phyloP scores from a whole-genome alignment of 1,284 basidiomycete species.

The Coniferiporia sulphurascens region DNA sequence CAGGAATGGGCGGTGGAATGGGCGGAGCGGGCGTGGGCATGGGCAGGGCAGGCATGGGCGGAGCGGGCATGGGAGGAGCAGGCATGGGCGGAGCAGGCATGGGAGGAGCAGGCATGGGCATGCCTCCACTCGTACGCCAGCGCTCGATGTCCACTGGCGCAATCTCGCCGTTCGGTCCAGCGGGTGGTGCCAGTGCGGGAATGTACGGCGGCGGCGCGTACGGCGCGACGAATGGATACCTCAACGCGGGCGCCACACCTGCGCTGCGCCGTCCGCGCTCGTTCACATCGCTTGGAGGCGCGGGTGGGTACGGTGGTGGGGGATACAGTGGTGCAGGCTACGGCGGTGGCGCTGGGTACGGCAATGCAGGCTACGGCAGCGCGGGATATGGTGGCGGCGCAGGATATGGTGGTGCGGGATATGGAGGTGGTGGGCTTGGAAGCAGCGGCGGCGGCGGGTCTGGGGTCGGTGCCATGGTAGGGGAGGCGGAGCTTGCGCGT shows the following conservation, averaged over 20 bases:
- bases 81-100: too few relatives aligned
- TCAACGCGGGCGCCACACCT: neutral
- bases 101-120: too few relatives aligned
- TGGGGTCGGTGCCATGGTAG: neutral
- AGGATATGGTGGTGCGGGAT: neutral
- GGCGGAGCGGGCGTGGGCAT: too few relatives aligned
- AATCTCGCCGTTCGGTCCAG: too few relatives aligned
- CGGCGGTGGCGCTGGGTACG: neutral
- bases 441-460: neutral
- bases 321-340: neutral
- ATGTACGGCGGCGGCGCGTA: conserved; percentile 4
- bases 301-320: neutral
- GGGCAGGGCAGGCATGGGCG: too few relatives aligned
- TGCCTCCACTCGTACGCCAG: conserved; percentile 9
- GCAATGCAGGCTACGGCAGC: neutral
- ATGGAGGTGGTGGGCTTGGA: neutral
- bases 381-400: neutral
- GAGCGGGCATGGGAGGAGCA: too few relatives aligned
- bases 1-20: too few relatives aligned
- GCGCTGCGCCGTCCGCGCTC: neutral
- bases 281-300: neutral
- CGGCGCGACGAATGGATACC: conserved; percentile 1
- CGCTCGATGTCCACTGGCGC: conserved; percentile 8
- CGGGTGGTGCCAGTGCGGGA: neutral
- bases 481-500: neutral